Base-by-base conservation (phyloP, 2,329 filamentous ascomycete genomes). In the Cytospora schulzeri region DNA sequence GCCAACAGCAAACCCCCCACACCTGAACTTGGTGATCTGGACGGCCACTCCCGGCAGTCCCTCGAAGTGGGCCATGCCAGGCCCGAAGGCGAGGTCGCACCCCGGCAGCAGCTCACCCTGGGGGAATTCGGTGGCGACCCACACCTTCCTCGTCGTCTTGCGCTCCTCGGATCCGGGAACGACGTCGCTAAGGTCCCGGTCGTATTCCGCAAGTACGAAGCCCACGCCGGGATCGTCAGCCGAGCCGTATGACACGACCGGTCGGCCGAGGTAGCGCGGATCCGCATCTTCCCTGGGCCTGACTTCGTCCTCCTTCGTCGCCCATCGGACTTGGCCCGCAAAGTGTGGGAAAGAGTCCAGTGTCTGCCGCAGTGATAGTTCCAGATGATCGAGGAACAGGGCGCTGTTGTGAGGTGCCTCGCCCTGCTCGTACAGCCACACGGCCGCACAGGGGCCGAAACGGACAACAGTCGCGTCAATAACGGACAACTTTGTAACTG, bases 371-470 rank as follows among this genome's bases (percentile, higher is more conserved):
- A 81, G 75, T 3, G 76, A 71, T 1, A 28, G 31, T 57, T 69
- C 64, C 12, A 73, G 64, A 15, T 41, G 48, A 26, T 19, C 31
- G 41, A 28, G 41, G 31, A 56, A 59, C 11, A 31, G 55, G 19
- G 38, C 29, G 14, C 4, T 24, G 12, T 51, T 33, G 5, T 62
- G 29, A 17, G 64, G 55, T 28, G 41, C 50, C 24, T 66, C 67
- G 22, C 71, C 71, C 52, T 73, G 69, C 38, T 79, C 71, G 63
- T 73, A 82, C 9, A 81, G 74, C 80, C 80, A 83, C 22, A 81
- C 75, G 4, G 78, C 79, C 24, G 73, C 76, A 9, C 77, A 77
- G 5, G 74, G 67, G 1, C 74, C 61, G 65, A 80, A 83, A 4
- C 76, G 71, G 2, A 76, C 76, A 12, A 77, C 76, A 0, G 76